Base-by-base conservation (phyloP, 208 protist species). In the Trypanosoma cruzi region DNA sequence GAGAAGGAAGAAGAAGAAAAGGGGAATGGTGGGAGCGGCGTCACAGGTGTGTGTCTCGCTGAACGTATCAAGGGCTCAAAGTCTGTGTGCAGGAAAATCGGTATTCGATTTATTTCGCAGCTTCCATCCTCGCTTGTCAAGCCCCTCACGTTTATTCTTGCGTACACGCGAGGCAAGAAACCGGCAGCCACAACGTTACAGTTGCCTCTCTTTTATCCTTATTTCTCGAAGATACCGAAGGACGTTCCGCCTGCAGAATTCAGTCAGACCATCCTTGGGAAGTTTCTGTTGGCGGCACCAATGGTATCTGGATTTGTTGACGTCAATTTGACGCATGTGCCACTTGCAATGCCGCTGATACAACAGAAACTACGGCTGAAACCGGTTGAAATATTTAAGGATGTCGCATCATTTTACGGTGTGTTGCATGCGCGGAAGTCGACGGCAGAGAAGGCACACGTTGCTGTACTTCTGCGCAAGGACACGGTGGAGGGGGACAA, bases 351-450 rank as follows among this genome's bases (percentile, higher is more conserved):
- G 34, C 58, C 79, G 13, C 36, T 59, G 8, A 52, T 89, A 20
- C 54, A 81, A 34, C 49, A 65, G 31, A 70, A 79, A 32, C 61
- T 95, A 49, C 75, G 68, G 18, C 66, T 95, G 6, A 48, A 34
- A 14, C 54, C 76, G 8, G 78, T 95, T 11, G 90, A 95, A 14
- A 67, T 90, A 1, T 89, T 92, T 71, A 89, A 82, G 46, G 87
- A 95, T 67, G 75, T 75, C 14, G 70, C 75, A 4, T 84, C 84
- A 4, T 75, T 93, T 29, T 78, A 89, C 49, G 86, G 90, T 26
- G 34, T 84, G 31, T 32, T 95, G 42, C 83, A 91, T 22, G 64
- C 73, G 8, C 77, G 82, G 14, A 94, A 89, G 75, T 82, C 80
- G 2, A 55, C 81, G 20, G 54, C 54, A 22, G 42, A 72, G 10